A percentile compares a stretch with the other conserved stretches of the same genome.
phyloP scores from a whole-genome alignment of 495 filamentous ascomycete genomes.

The Neurospora sp. region DNA sequence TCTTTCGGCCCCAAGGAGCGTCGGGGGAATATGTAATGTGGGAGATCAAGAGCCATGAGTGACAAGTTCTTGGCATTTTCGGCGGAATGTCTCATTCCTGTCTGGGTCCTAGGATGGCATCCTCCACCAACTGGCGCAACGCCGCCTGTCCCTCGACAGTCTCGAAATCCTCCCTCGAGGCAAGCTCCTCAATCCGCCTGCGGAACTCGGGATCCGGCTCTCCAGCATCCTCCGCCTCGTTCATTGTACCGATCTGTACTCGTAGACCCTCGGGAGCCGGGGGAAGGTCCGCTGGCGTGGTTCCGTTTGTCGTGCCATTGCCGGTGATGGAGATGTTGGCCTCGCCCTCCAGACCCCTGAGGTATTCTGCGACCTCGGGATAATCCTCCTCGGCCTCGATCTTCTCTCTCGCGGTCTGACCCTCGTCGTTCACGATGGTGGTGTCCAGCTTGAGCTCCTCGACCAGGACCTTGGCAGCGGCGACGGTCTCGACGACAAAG shows the following conservation, averaged over 20 bases:
- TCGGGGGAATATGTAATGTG: constrained; percentile 43
- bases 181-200: constrained; percentile 66
- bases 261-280: constrained; percentile 57
- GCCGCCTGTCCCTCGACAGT: constrained; percentile 59
- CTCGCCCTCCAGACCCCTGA: constrained; percentile 39
- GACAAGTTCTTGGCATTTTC: constrained; percentile 4
- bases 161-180: constrained; percentile 61
- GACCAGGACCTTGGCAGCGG: constrained; percentile 63
- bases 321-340: constrained; percentile 8
- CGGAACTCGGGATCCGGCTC: constrained; percentile 62
- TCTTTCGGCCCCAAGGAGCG: constrained; percentile 34
- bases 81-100: constrained; percentile 32
- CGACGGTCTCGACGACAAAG: constrained; percentile 71
- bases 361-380: constrained; percentile 56
- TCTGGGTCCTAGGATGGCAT: constrained; percentile 52
- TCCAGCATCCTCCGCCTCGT: constrained; percentile 47
- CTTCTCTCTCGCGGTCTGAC: constrained; percentile 59
- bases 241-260: constrained; percentile 57
- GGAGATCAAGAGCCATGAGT: constrained; percentile 40
- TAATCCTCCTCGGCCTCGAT: constrained; percentile 63
- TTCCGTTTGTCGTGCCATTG: constrained; percentile 18
- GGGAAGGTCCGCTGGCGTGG: constrained; percentile 19
- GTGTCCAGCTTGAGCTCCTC: constrained; percentile 70
- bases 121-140: constrained; percentile 57
- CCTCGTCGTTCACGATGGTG: constrained; percentile 51